Conservation (phyloP, 805 yeast species). For the Saccharomycopsis sp. region DNA sequence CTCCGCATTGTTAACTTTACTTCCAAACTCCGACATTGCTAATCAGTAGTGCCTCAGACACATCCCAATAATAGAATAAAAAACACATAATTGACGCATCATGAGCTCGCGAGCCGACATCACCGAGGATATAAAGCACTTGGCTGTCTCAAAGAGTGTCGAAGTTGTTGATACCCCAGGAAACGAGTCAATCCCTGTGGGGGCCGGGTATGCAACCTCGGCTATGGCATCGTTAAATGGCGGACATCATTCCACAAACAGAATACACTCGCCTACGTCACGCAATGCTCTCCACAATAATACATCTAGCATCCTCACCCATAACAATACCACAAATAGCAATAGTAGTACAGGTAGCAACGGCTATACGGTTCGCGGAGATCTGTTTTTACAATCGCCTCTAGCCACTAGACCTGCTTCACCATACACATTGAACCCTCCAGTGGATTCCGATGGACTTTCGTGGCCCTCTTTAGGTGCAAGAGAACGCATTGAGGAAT, state of each 20-base stretch:
- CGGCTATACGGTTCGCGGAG: neutral
- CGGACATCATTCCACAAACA: constrained; percentile 5
- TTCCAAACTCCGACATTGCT: neutral
- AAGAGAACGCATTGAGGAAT: constrained; percentile 62
- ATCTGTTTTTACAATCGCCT: constrained; percentile 35
- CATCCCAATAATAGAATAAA: neutral
- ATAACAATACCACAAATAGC: neutral
- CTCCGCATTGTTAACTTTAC: neutral
- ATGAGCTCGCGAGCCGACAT: neutral
- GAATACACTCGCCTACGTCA: neutral
- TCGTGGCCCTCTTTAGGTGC: constrained; percentile 95
- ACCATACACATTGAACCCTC: constrained; percentile 77
- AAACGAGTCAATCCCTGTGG: constrained; percentile 6
- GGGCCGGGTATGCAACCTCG: constrained; percentile 11
- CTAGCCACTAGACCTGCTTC: constrained; percentile 72
- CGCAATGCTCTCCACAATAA: neutral
- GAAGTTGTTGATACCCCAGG: neutral
- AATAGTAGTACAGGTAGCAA: neutral
- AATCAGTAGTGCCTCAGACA: neutral
- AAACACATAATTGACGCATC: neutral
- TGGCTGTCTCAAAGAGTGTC: neutral
- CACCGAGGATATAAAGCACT: neutral
- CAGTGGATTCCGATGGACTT: constrained; percentile 83
- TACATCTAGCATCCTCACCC: neutral
- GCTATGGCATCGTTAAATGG: constrained; percentile 12